Percentiles rank a stretch among this genome's conserved stretches.
phyloP scores from a whole-genome alignment of 1,139 yeast genomes.

The Candida mesenterica region DNA sequence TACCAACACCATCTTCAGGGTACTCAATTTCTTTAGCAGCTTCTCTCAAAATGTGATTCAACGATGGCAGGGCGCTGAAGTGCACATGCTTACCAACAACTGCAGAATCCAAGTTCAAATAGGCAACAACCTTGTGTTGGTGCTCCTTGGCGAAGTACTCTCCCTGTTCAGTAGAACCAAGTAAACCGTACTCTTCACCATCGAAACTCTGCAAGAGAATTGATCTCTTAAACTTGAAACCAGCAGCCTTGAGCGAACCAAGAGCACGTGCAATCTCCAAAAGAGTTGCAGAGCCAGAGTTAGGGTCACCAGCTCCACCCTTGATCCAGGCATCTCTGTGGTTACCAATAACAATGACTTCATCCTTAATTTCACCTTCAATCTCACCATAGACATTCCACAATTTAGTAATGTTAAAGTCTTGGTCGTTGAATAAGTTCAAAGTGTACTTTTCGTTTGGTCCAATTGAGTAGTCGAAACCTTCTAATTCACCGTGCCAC shows the following conservation, averaged over 20 bases:
- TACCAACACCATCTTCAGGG: constrained; percentile 43
- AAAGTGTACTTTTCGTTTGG: constrained; percentile 46
- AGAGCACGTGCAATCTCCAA: constrained; percentile 47
- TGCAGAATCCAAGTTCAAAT: constrained; percentile 43
- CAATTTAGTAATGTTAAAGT: constrained; percentile 41
- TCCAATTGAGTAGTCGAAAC: constrained; percentile 42
- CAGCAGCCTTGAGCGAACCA: constrained; percentile 43
- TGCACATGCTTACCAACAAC: constrained; percentile 34
- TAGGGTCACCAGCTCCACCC: constrained; percentile 53
- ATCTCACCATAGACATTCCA: constrained; percentile 48
- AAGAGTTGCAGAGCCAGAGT: constrained; percentile 44
- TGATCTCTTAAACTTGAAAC: constrained; percentile 41
- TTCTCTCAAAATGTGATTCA: constrained; percentile 31
- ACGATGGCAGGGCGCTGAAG: constrained; percentile 40
- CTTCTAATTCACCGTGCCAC: constrained; percentile 45
- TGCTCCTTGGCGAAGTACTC: constrained; percentile 38
- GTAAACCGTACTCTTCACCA: constrained; percentile 49
- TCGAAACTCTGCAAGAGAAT: constrained; percentile 44
- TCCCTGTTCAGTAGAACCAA: constrained; percentile 49
- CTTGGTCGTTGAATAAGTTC: constrained; percentile 45
- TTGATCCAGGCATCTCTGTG: constrained; percentile 57
- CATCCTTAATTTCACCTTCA: constrained; percentile 39
- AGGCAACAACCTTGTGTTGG: constrained; percentile 42
- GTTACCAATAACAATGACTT: constrained; percentile 45
- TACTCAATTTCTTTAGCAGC: constrained; percentile 39